Percentiles rank a stretch among this genome's conserved stretches.
Evolutionary conservation across 2,329 filamentous ascomycete genomes (phyloP).

Genomic region (Pseudogymnoascus sp.): DNA sequence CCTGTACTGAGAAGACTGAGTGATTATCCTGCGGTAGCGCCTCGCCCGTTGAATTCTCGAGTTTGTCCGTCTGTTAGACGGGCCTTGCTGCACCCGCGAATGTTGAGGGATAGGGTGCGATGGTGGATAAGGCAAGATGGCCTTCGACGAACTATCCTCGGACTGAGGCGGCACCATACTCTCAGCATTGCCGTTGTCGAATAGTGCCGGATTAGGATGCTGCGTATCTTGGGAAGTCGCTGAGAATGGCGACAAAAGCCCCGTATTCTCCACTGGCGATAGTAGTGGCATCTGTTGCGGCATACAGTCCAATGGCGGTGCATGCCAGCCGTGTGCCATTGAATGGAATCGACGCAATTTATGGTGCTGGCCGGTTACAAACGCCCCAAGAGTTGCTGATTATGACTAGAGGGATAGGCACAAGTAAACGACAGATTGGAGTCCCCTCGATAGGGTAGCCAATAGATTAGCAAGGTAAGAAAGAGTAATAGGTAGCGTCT

Average conservation of each 20-base stretch:
- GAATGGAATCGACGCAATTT: constrained; percentile 4
- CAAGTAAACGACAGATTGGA: not conserved
- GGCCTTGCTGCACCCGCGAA: not conserved
- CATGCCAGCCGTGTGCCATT: constrained; percentile 24
- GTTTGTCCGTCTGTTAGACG: constrained; percentile 23
- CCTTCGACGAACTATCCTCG: not conserved
- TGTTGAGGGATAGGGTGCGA: not conserved
- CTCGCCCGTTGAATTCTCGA: constrained; percentile 24
- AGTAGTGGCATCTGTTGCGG: constrained; percentile 15
- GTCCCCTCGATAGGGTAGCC: not conserved
- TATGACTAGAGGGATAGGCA: not conserved
- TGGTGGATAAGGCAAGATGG: not conserved
- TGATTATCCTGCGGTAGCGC: constrained; percentile 42
- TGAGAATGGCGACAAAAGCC: not conserved
- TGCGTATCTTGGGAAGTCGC: not conserved
- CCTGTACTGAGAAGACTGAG: constrained; percentile 53
- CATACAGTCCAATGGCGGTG: constrained; percentile 20
- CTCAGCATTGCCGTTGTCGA: not conserved
- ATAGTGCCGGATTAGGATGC: not conserved
- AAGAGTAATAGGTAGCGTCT: not conserved
- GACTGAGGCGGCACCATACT: not conserved
- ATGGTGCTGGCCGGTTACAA: not conserved
- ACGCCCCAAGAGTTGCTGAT: not conserved
- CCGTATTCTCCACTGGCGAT: not conserved
- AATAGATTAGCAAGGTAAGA: not conserved